A percentile compares a stretch with the other conserved stretches of the same genome.
Conservation (phyloP, 371 early-diverging fungal genomes). For the Cokeromyces recurvatus region DNA sequence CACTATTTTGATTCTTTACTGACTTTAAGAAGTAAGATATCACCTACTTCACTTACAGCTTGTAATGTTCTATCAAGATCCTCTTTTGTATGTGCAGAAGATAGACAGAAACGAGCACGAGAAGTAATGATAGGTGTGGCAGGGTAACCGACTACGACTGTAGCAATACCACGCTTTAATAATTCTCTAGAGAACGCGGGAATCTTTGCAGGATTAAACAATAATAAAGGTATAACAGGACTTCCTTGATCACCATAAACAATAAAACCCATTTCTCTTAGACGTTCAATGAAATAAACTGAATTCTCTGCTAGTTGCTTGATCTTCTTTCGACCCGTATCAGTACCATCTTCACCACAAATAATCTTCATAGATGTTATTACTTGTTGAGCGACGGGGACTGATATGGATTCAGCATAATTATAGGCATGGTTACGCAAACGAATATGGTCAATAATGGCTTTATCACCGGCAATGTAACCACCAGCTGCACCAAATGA, state of each 20-base stretch:
- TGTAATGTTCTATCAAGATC: slow-evolving; percentile 78
- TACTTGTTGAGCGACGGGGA: slow-evolving; percentile 91
- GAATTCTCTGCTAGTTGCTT: slow-evolving; percentile 87
- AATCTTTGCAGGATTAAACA: slow-evolving; percentile 98
- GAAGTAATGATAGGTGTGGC: slow-evolving; percentile 97
- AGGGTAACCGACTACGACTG: slow-evolving; percentile 99
- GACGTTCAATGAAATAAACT: slow-evolving; percentile 75
- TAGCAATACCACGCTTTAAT: slow-evolving; percentile 90
- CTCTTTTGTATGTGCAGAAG: slow-evolving; percentile 92
- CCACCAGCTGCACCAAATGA: slow-evolving; percentile 99
- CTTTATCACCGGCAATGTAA: slow-evolving; percentile 83
- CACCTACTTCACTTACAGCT: slow-evolving; percentile 57
- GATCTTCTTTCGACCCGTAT: slow-evolving; percentile 80
- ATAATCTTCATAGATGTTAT: slow-evolving; percentile 79
- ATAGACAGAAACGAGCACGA: slow-evolving; percentile 96
- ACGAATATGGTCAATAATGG: slow-evolving; percentile 84
- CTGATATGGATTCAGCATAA: slow-evolving; percentile 93
- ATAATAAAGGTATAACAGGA: slow-evolving; percentile 95
- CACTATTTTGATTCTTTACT: no score
- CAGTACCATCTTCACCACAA: slow-evolving; percentile 69
- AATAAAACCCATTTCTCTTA: slow-evolving; percentile 92
- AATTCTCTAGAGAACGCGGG: slow-evolving; percentile 95
- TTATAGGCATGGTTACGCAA: slow-evolving; percentile 78
- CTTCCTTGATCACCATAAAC: slow-evolving; percentile 93
- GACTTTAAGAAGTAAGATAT: slow-evolving; percentile 49